phyloP scores from a whole-genome alignment of 768 basidiomycete species.

The Trametes elegans region DNA sequence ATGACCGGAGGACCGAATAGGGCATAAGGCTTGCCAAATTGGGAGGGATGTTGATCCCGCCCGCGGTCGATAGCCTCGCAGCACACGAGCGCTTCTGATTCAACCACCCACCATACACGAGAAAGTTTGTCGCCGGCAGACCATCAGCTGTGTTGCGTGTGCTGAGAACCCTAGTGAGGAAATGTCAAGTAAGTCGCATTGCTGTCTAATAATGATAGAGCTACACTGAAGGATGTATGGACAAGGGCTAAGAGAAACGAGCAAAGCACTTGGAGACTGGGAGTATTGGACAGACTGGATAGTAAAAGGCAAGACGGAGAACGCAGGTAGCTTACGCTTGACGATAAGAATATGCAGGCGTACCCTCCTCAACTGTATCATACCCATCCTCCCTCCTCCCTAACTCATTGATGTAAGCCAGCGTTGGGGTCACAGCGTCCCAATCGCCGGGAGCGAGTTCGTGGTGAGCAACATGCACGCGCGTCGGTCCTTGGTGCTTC shows the following conservation, averaged over 20 bases:
- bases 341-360: not conserved
- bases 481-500: conserved; percentile 3
- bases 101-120: no score
- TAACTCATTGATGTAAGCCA: conserved; percentile 6
- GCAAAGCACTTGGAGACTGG: no score
- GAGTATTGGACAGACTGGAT: no score
- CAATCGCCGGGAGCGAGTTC: conserved; percentile 2
- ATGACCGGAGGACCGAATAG: not conserved
- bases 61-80: not conserved
- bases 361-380: conserved; percentile 2
- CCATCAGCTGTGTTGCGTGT: no score
- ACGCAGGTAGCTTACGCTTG: not conserved
- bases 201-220: no score
- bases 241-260: no score
- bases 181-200: no score
- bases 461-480: conserved; percentile 8
- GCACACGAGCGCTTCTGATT: not conserved
- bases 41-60: not conserved
- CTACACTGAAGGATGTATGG: no score
- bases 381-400: conserved; percentile 14
- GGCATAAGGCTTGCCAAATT: not conserved
- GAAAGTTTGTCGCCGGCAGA: no score
- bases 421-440: not conserved
- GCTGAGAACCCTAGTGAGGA: no score
- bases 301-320: no score